phyloP scores from a whole-genome alignment of 2,329 filamentous ascomycete species.

The Aureobasidium leucospermi region DNA sequence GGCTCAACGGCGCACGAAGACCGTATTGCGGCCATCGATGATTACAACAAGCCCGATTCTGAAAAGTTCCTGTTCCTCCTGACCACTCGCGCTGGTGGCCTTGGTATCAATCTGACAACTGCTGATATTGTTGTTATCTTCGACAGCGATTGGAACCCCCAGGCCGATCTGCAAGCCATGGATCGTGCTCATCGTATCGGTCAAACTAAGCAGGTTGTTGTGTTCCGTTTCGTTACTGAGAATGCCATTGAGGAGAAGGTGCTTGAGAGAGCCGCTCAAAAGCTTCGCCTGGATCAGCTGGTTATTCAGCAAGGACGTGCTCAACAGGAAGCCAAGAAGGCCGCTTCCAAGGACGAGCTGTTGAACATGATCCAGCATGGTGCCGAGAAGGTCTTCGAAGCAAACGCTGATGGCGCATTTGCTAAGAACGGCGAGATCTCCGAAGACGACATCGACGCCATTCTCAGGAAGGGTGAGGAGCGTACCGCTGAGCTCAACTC shows the following conservation, averaged over 20 bases:
- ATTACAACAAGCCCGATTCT: conserved; percentile 92
- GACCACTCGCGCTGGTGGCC: conserved; percentile 87
- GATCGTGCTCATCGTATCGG: conserved; percentile 97
- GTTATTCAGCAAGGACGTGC: conserved; percentile 97
- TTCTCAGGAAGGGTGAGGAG: conserved; percentile 78
- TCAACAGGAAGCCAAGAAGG: conserved; percentile 82
- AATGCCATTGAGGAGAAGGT: conserved; percentile 99
- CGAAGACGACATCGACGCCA: conserved; percentile 85
- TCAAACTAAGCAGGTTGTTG: conserved; percentile 94
- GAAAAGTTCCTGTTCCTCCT: conserved; percentile 96
- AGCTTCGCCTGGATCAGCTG: conserved; percentile 88
- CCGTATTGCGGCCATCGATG: conserved; percentile 92
- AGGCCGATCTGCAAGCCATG: conserved; percentile 98
- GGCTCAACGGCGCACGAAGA: conserved; percentile 96
- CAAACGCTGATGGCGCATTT: conserved; percentile 56
- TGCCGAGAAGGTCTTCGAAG: conserved; percentile 86
- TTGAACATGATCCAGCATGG: conserved; percentile 98
- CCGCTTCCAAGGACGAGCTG: conserved; percentile 91
- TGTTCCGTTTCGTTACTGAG: conserved; percentile 95
- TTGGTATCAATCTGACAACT: conserved; percentile 92
- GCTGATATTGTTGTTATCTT: conserved; percentile 96
- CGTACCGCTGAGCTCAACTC: conserved; percentile 84
- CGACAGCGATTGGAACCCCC: conserved; percentile 98
- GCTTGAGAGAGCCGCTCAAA: conserved; percentile 90
- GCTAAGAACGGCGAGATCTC: conserved; percentile 57